Conservation (phyloP, 2,329 filamentous ascomycete species). For the Podosphaera aphanis region DNA sequence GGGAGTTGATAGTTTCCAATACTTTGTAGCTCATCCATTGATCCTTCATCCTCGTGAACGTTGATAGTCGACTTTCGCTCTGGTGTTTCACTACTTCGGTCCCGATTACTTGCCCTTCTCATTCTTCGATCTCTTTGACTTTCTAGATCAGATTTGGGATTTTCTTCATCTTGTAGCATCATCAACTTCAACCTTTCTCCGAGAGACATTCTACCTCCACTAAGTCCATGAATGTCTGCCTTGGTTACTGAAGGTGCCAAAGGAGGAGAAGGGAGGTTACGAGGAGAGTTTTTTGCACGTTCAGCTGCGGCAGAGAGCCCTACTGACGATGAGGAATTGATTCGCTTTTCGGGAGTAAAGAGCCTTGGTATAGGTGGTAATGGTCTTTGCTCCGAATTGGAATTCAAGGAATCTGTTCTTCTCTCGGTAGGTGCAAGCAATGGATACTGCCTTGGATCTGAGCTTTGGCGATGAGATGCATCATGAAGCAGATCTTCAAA, state of each 20-base stretch:
- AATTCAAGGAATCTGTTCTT: constrained; percentile 50
- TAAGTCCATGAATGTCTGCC: constrained; percentile 54
- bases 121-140: constrained; percentile 46
- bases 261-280: constrained; percentile 51
- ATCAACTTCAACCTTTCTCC: constrained; percentile 73
- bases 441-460: neutral
- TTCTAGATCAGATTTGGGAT: constrained; percentile 34
- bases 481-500: constrained; percentile 43
- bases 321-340: constrained; percentile 29
- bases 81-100: constrained; percentile 19
- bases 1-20: constrained; percentile 41
- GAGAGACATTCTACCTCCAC: constrained; percentile 53
- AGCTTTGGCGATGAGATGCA: constrained; percentile 16
- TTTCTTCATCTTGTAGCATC: constrained; percentile 53
- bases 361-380: constrained; percentile 59
- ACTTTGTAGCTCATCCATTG: constrained; percentile 33
- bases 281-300: constrained; percentile 39
- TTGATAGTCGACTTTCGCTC: constrained; percentile 14
- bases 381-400: constrained; percentile 61
- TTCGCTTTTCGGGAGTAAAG: constrained; percentile 21
- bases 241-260: constrained; percentile 43
- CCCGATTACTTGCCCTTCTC: constrained; percentile 32
- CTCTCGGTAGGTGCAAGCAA: constrained; percentile 20
- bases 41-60: constrained; percentile 32
- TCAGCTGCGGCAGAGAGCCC: constrained; percentile 51